These are phyloP conservation scores for Didymella glomerata DNA, from an alignment of 2,329 filamentous ascomycete species.

Conservation along the genomic window DNA sequence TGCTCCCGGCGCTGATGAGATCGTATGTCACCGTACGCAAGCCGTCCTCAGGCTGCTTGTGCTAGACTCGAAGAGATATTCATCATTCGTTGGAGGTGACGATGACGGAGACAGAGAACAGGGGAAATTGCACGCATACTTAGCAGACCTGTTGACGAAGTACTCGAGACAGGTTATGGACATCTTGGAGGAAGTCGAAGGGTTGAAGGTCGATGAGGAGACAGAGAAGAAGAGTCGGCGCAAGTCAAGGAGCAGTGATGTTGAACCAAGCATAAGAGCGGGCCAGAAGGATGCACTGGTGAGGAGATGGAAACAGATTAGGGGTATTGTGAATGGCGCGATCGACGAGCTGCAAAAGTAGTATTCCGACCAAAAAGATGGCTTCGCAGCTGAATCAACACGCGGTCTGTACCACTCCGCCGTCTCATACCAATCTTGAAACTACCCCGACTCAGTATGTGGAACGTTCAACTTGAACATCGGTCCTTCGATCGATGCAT, in stretches of 20 bases:
- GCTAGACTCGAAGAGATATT: constrained; percentile 41
- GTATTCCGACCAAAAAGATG: not conserved
- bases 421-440: not conserved
- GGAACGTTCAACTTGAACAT: not conserved
- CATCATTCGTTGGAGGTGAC: constrained; percentile 42
- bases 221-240: constrained; percentile 1
- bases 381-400: not conserved
- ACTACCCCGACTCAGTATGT: too few relatives aligned
- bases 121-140: constrained; percentile 50
- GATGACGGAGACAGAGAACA: constrained; percentile 49
- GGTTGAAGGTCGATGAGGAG: constrained; percentile 34
- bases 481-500: not conserved
- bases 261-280: constrained; percentile 2
- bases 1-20: constrained; percentile 31
- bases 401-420: not conserved
- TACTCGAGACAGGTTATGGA: constrained; percentile 43
- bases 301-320: constrained; percentile 53
- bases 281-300: constrained; percentile 37
- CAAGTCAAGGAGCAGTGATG: not conserved
- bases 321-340: constrained; percentile 31
- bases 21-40: constrained; percentile 57
- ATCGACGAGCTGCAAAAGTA: constrained; percentile 22
- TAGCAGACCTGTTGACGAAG: constrained; percentile 41
- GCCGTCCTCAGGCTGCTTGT: constrained; percentile 52
- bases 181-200: constrained; percentile 39